These are phyloP conservation scores for Russula lepida DNA, from an alignment of 768 basidiomycete genomes.

Conservation along the genomic window DNA sequence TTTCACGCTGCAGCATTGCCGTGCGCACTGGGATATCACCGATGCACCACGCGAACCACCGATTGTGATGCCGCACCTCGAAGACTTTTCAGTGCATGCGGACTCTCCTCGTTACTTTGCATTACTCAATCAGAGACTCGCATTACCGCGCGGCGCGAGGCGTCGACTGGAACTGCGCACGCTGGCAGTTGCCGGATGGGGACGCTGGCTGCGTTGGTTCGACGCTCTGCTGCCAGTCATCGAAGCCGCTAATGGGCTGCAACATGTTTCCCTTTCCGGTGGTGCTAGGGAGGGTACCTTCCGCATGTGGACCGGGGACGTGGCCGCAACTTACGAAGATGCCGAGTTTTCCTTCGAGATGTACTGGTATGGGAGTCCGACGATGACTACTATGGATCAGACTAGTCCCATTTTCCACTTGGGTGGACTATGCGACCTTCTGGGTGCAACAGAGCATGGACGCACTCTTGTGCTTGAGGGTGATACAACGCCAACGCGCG, in stretches of 20 bases:
- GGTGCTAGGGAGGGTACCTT: conserved; percentile 8
- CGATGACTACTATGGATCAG: too few relatives aligned
- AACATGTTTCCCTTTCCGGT: conserved; percentile 2
- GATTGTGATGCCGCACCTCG: conserved; percentile 8
- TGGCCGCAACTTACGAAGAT: not conserved
- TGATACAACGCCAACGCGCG: not conserved
- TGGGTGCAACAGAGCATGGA: not conserved
- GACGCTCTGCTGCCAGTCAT: not conserved
- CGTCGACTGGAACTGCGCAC: not conserved
- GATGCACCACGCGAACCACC: not conserved
- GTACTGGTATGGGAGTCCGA: conserved; percentile 6
- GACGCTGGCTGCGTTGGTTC: conserved; percentile 7
- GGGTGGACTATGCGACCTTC: not conserved
- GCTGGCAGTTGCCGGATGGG: conserved; percentile 2
- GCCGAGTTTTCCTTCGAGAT: conserved; percentile 1
- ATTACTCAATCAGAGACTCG: conserved; percentile 3
- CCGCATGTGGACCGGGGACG: conserved; percentile 7
- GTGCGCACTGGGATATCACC: not conserved
- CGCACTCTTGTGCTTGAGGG: conserved; percentile 3
- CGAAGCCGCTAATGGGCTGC: conserved; percentile 4
- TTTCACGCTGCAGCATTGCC: conserved; percentile 6
- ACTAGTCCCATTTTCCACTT: conserved; percentile 8
- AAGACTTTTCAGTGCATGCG: not conserved
- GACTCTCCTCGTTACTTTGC: conserved; percentile 4
- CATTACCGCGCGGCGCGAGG: not conserved